Percentiles rank a stretch among this genome's conserved stretches.
These are phyloP conservation scores for Hyaloscypha hepaticicola DNA, from an alignment of 495 filamentous ascomycete species.

Conservation along the genomic window DNA sequence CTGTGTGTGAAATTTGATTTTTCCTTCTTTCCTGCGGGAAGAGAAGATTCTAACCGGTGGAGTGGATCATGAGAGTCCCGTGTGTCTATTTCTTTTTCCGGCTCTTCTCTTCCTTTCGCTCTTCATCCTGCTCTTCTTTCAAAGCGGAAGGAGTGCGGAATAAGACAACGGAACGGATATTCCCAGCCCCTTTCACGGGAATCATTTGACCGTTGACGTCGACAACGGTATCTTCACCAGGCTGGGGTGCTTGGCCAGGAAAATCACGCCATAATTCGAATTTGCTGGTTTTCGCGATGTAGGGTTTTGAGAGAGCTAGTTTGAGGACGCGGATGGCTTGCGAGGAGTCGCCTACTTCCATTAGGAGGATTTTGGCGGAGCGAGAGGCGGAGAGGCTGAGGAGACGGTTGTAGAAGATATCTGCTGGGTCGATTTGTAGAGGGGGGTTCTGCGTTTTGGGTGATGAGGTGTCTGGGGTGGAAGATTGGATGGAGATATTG, in stretches of 20 bases:
- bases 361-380: slow-evolving; percentile 42
- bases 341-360: slow-evolving; percentile 57
- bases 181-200: slow-evolving; percentile 11
- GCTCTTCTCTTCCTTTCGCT: neutral
- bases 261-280: slow-evolving; percentile 57
- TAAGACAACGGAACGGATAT: slow-evolving; percentile 7
- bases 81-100: no score
- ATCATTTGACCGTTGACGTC: slow-evolving; percentile 2
- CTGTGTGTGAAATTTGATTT: no score
- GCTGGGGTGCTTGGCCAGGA: slow-evolving; percentile 30
- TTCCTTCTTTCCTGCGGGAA: no score
- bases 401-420: slow-evolving; percentile 55
- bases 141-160: no score
- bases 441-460: no score
- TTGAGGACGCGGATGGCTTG: slow-evolving; percentile 61
- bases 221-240: neutral
- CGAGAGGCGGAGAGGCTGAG: neutral
- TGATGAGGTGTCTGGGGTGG: no score
- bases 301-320: slow-evolving; percentile 32
- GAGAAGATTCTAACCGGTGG: no score
- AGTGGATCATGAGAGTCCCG: no score
- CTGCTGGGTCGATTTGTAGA: slow-evolving; percentile 39
- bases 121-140: neutral
- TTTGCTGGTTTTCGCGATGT: slow-evolving; percentile 8
- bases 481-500: no score